These are phyloP conservation scores for Podaxis carcinomalis DNA, from an alignment of 768 basidiomycete genomes.

Conservation along the genomic window DNA sequence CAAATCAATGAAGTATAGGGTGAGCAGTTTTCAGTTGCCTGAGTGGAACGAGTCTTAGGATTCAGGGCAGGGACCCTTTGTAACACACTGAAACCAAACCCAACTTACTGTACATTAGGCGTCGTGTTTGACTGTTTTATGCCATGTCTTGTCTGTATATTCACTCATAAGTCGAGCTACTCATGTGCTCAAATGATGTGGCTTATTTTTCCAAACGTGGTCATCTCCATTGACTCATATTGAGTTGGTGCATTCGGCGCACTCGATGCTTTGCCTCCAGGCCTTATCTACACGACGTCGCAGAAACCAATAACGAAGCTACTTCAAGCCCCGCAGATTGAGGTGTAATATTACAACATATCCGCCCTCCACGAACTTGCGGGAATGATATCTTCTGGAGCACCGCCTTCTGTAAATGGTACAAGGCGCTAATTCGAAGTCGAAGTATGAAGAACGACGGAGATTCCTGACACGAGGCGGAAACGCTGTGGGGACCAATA, in stretches of 20 bases:
- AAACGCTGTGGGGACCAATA: background rate
- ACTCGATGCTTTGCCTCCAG: too few species aligned
- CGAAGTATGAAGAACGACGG: conserved; percentile 1
- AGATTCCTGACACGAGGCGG: background rate
- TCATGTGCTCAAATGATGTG: too few species aligned
- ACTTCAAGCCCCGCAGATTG: background rate
- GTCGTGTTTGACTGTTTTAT: too few species aligned
- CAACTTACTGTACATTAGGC: too few species aligned
- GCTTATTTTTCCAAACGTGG: too few species aligned
- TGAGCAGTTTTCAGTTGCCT: background rate
- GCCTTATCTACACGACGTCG: background rate
- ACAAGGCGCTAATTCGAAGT: conserved; percentile 9
- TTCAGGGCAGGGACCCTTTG: background rate
- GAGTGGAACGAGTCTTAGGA: background rate
- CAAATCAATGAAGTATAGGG: background rate
- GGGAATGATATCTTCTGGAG: background rate
- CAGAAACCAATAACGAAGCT: background rate
- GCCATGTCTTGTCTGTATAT: too few species aligned
- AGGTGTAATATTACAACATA: background rate
- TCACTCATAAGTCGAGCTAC: too few species aligned
- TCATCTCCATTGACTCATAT: too few species aligned
- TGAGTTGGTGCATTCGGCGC: too few species aligned
- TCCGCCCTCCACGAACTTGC: background rate
- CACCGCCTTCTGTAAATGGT: background rate
- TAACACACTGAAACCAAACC: background rate